These are phyloP conservation scores for Zostera marina DNA, from an alignment of 116 monocot species.

Conservation along the genomic window DNA sequence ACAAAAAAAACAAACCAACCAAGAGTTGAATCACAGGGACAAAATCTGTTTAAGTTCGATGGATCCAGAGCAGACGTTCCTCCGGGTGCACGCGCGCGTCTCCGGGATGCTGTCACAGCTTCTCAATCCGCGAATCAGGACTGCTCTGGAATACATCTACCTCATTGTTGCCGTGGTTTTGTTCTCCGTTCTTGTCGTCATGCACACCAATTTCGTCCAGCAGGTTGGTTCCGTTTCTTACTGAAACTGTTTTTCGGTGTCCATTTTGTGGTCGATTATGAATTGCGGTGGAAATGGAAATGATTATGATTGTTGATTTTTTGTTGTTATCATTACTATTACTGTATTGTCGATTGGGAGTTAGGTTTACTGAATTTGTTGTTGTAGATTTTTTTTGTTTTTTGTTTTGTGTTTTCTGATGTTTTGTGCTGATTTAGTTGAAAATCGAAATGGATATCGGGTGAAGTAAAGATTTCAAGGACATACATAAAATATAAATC, in stretches of 20 bases:
- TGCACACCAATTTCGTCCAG: constrained; percentile 96
- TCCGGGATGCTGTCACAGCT: constrained; percentile 95
- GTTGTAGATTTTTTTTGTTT: too few species aligned
- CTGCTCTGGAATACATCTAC: constrained; percentile 72
- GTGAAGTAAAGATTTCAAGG: too few species aligned
- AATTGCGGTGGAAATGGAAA: neutral
- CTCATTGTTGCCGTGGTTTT: constrained; percentile 60
- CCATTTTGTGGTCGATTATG: neutral
- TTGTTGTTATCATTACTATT: too few species aligned
- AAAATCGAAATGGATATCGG: too few species aligned
- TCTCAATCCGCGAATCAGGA: constrained; percentile 78
- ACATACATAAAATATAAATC: too few species aligned
- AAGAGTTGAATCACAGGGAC: too few species aligned
- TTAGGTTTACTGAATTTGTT: too few species aligned
- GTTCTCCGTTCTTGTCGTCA: constrained; percentile 79
- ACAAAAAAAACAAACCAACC: too few species aligned
- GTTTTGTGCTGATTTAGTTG: too few species aligned
- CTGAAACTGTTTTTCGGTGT: neutral
- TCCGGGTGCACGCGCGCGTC: constrained; percentile 81
- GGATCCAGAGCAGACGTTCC: constrained; percentile 92
- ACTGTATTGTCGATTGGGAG: too few species aligned
- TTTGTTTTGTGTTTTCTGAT: too few species aligned
- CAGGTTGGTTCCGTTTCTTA: constrained; percentile 25
- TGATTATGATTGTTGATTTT: too few species aligned
- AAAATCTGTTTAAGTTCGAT: constrained; percentile 10